Evolutionary conservation across 305 asterid genomes (phyloP).

Genomic region (Solanum hybrid): DNA sequence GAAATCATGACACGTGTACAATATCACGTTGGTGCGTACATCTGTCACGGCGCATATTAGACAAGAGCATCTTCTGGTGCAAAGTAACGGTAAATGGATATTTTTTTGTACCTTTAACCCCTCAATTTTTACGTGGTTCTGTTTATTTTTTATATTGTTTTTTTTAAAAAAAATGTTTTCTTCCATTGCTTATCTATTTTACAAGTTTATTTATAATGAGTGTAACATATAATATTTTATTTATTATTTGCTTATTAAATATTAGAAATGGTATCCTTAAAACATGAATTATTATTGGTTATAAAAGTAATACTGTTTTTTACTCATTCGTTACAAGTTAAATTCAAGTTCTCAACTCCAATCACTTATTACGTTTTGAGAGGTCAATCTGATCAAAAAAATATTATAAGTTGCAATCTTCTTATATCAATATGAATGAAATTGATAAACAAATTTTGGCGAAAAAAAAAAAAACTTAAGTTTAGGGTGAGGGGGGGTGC

Average conservation of each 20-base stretch:
- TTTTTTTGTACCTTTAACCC: not conserved
- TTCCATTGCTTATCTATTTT: not conserved
- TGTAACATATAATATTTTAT: not conserved
- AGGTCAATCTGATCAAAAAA: too few species aligned
- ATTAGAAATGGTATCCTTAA: not conserved
- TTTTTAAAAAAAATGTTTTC: not conserved
- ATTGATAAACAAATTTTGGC: too few species aligned
- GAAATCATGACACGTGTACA: constrained; percentile 13
- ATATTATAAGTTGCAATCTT: too few species aligned
- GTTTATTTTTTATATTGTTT: too few species aligned
- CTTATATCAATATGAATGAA: not conserved
- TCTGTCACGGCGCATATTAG: constrained; percentile 5
- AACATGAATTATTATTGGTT: not conserved
- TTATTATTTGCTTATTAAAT: not conserved
- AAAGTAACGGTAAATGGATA: not conserved
- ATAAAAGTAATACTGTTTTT: not conserved
- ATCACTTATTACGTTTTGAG: too few species aligned
- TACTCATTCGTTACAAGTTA: too few species aligned
- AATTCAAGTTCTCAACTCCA: too few species aligned
- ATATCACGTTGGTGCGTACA: not conserved
- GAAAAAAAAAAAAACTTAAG: not conserved
- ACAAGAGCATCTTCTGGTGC: not conserved
- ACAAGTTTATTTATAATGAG: not conserved
- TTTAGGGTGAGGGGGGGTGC: not conserved
- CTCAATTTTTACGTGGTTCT: not conserved